Evolutionary conservation across 1,139 yeast genomes (phyloP), one percentile per base, ranked within the genome.

Genomic region (Hansenula anomala): DNA sequence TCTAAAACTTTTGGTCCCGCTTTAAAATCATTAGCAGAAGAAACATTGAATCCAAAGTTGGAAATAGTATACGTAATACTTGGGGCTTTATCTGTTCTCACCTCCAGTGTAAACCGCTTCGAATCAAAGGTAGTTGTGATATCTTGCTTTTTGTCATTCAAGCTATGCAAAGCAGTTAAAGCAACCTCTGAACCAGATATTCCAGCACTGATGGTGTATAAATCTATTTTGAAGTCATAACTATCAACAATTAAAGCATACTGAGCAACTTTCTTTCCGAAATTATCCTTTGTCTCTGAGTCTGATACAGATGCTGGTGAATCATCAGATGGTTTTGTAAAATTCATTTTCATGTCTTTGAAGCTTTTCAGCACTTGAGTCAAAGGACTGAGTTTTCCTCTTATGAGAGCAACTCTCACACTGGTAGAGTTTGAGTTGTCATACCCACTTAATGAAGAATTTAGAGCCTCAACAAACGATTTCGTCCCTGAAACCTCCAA

Each of bases 1-100:
- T 37, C 38, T 8, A 37, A 19, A 3, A 25, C 15, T 20, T 47
- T 45, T 6, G 39, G 43, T 8, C 46, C 47, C 4, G 9, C n/a
- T 4, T 19, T 2, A 3, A 34, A 4, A 23, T 23, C 17, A 19
- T 41, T 42, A 19, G 27, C 28, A 6, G 36, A 28, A 1, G 39
- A 19, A 4, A 24, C 30, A 2, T 39, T 35, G 4, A 39, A 33
- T 3, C 25, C 12, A 26, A 37, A 36, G 7, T 36, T 31, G 1
- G 41, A 30, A 6, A 40, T 32, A 6, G 40, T 36, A 34, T 39
- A 44, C 10, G 37, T 37, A 7, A 41, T 7, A 5, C 40, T 39
- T 1, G 47, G 34, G 10, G 8, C 2, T 4, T 14, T 5, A 7
- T 20, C 15, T 4, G 32, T 20, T 4, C 7, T 8, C 9, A 30